A percentile compares a stretch with the other conserved stretches of the same genome.
Conservation (phyloP, 2,329 filamentous ascomycete species). For the Microdochium bolleyi region DNA sequence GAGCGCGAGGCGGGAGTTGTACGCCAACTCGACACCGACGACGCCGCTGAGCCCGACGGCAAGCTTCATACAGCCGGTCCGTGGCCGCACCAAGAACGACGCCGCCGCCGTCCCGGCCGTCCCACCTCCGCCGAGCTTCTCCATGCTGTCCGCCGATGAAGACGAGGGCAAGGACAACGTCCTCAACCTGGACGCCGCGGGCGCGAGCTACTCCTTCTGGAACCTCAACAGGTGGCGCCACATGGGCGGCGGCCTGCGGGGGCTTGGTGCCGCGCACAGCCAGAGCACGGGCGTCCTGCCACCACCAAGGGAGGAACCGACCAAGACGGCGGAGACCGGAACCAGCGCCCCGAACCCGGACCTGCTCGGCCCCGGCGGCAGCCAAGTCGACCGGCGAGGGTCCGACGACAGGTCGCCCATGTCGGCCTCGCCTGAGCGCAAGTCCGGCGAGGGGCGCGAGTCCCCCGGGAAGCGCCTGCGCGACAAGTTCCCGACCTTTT, state of each 20-base stretch:
- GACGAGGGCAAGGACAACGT: slow-evolving; percentile 29
- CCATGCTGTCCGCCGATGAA: slow-evolving; percentile 33
- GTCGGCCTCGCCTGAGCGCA: neutral
- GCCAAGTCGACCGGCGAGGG: neutral
- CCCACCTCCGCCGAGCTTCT: slow-evolving; percentile 50
- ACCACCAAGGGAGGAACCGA: neutral
- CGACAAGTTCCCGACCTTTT: neutral
- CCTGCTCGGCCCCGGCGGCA: neutral
- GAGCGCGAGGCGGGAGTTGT: slow-evolving; percentile 16
- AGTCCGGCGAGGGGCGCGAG: neutral
- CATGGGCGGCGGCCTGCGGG: slow-evolving; percentile 11
- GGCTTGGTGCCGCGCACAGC: neutral
- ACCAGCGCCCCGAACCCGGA: neutral
- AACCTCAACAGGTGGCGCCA: slow-evolving; percentile 46
- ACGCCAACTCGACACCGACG: slow-evolving; percentile 7
- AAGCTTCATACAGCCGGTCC: slow-evolving; percentile 10
- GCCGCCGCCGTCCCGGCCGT: slow-evolving; percentile 20
- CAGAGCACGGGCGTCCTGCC: neutral
- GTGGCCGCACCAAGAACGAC: slow-evolving; percentile 5
- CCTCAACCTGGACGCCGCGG: slow-evolving; percentile 26
- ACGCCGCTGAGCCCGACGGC: slow-evolving; percentile 10
- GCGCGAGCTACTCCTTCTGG: slow-evolving; percentile 45
- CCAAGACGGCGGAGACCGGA: neutral
- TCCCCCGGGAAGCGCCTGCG: neutral
- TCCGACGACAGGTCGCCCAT: neutral